Evolutionary conservation across 179 eudicot genomes (phyloP), one percentile per base, ranked within the genome.

Genomic region (Beta lomatogona): DNA sequence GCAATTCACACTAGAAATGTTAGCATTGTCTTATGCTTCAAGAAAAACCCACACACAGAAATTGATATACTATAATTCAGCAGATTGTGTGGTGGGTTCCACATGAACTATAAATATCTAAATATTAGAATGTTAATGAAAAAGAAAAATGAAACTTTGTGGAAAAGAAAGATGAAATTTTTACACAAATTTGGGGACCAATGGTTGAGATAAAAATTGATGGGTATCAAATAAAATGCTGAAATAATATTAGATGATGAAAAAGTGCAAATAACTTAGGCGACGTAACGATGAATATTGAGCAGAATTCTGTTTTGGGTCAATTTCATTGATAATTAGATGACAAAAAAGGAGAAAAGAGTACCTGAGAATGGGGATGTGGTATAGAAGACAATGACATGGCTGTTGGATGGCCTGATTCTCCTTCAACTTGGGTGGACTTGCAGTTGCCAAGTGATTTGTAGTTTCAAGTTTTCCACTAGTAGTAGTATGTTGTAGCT

Each of bases 351-450:
- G n/a, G 71, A 45, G 25, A 46, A 16, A 21, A 28, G 77, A 44
- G 25, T 71, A 57, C 16, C 59, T 11, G 55, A 25, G 50, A 28
- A 4, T 14, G n/a, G 41, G 53, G 1, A 45, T 36, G 82, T 79
- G 77, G 82, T 72, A 11, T 45, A 44, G 52, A 79, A 60, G 82
- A 71, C 58, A 28, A 50, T 71, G 76, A 79, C 82, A 79, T 79
- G 76, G 68, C 79, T 12, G 71, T 16, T 45, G 9, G 19, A 21
- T 77, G 45, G 71, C 79, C 71, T 75, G 66, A 15, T 54, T 13
- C 22, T 54, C 6, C 6, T 58, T 15, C 16, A 6, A 15, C 14
- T 12, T 28, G 41, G 41, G 60, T 57, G 60, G 60, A 57, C n/a
- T 6, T 67, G 71, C 8, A 72, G 9, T 72, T 48, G 76, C 12